These are phyloP conservation scores for Plasmodium falciparum DNA, from an alignment of 169 alveolate species.

Conservation along the genomic window DNA sequence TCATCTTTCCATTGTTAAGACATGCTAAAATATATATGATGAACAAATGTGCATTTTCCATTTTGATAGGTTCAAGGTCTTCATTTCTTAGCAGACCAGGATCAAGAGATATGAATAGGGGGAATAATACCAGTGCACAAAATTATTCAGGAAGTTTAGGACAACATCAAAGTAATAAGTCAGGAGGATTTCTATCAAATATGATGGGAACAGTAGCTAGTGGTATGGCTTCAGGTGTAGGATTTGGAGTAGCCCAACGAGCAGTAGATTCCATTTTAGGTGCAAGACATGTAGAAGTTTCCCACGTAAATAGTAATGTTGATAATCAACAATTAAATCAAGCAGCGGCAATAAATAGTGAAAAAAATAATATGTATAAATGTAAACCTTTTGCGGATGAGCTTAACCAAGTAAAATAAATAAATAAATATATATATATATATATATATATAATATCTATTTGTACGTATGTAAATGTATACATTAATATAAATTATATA, in stretches of 20 bases:
- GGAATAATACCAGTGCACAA: conserved; percentile 52
- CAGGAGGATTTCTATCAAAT: conserved; percentile 72
- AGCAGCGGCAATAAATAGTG: conserved; percentile 49
- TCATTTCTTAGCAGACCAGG: conserved; percentile 24
- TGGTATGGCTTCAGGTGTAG: conserved; percentile 80
- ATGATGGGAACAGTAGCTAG: conserved; percentile 78
- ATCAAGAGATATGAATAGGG: conserved; percentile 44
- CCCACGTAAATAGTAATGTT: conserved; percentile 40
- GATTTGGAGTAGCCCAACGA: conserved; percentile 79
- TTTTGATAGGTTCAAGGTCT: conserved; percentile 44
- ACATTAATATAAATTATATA: neutral
- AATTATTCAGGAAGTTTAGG: conserved; percentile 46
- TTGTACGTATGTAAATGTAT: conserved; percentile 14
- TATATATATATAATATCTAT: neutral
- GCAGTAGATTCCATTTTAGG: conserved; percentile 76
- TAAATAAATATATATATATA: neutral
- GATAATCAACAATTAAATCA: conserved; percentile 34
- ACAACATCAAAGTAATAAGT: conserved; percentile 37
- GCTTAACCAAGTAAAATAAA: conserved; percentile 55
- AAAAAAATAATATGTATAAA: conserved; percentile 31
- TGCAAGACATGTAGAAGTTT: conserved; percentile 75
- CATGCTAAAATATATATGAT: too few relatives aligned
- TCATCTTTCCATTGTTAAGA: too few relatives aligned
- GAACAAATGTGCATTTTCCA: neutral
- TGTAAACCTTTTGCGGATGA: conserved; percentile 60